Evolutionary conservation across 2,329 filamentous ascomycete species (phyloP), one percentile per base, ranked within the genome.

Genomic region (Phyllachora maydis): DNA sequence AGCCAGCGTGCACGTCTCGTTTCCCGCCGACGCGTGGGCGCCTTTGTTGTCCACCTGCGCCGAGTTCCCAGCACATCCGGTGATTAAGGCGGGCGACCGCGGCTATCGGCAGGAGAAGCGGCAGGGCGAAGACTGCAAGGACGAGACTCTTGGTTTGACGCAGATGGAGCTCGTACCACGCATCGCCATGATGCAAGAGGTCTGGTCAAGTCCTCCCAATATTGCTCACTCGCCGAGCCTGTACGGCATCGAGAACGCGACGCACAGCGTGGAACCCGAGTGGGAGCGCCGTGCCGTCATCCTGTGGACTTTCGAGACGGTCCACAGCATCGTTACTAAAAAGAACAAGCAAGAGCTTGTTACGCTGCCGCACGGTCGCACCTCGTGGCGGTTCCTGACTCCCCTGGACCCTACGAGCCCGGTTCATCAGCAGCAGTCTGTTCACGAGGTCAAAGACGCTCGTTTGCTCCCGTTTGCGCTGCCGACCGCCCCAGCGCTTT

Each of bases 121-220:
- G n/a, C n/a, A n/a, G n/a, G n/a, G n/a, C n/a, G n/a, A n/a, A n/a
- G n/a, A n/a, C n/a, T n/a, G n/a, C n/a, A 41, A 46, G 23, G 36
- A 14, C 6, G 20, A n/a, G 23, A 17, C 13, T 20, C 22, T 16
- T 16, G 24, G 14, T 26, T 41, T 42, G 12, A 56, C 57, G 2
- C 56, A 59, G 32, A 59, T 60, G 35, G 61, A 68, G 20, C 50
- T 69, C 27, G 54, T 71, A 24, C 52, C 57, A 32, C 59, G 60
- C 40, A 64, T 71, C 21, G 63, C 63, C 39, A 72, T 72, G 66
- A 65, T 68, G 40, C 67, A 73, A 40, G 67, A 72, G 47, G 53
- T 72, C 17, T 69, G 59, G 55, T 70, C 63, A 4, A 46, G 50
- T 8, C 42, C 59, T 4, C 55, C 55, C 5, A 50, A 53, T 9